phyloP scores from a whole-genome alignment of 2,329 filamentous ascomycete species.

The Sporothrix mexicana region DNA sequence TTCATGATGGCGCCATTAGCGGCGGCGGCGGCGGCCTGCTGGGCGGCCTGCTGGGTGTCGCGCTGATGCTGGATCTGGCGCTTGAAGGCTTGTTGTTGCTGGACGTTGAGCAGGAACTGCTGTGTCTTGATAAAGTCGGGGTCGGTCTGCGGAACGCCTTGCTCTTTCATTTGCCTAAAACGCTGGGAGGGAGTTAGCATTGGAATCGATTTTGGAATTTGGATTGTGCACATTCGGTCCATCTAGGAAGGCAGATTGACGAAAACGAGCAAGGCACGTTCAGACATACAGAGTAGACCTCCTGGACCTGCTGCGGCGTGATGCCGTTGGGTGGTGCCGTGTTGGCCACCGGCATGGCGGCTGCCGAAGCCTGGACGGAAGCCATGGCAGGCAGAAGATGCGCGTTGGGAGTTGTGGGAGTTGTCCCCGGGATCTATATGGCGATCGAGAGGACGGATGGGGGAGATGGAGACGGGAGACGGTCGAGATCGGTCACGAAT shows the following conservation, averaged over 20 bases:
- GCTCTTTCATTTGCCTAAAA: constrained; percentile 86
- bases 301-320: constrained; percentile 78
- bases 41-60: constrained; percentile 37
- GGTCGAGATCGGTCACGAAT: constrained; percentile 25
- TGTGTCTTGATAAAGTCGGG: constrained; percentile 87
- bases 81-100: constrained; percentile 45
- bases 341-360: constrained; percentile 67
- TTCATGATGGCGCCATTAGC: constrained; percentile 52
- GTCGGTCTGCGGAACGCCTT: constrained; percentile 79
- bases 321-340: constrained; percentile 68
- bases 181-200: constrained; percentile 62
- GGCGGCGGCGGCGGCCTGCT: constrained; percentile 43
- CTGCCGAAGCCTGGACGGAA: constrained; percentile 75
- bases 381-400: constrained; percentile 64
- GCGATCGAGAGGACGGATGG: constrained; percentile 9
- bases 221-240: background rate
- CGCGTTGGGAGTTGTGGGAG: background rate
- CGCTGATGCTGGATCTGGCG: constrained; percentile 52
- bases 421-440: constrained; percentile 3
- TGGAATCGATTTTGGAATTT: too few relatives aligned
- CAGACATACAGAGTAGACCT: constrained; percentile 55
- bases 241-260: background rate
- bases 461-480: background rate
- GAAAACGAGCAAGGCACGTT: background rate
- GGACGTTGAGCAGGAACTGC: constrained; percentile 72